Evolutionary conservation across 2,329 filamentous ascomycete species (phyloP).

Genomic region (Aspergillus tamarii): DNA sequence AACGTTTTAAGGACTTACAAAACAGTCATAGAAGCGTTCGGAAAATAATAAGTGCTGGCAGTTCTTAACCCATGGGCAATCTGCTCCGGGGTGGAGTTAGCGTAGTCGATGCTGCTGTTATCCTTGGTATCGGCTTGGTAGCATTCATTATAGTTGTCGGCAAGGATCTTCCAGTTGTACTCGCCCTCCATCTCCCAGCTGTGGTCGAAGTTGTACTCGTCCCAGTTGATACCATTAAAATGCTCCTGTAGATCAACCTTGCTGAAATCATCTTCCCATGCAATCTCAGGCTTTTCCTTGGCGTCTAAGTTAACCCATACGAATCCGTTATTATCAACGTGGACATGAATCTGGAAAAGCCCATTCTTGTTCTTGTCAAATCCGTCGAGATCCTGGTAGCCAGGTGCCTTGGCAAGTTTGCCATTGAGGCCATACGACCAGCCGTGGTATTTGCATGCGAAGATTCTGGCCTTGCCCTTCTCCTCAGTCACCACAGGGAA

Average conservation of each 20-base stretch:
- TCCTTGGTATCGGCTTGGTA: constrained; percentile 50
- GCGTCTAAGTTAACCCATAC: constrained; percentile 63
- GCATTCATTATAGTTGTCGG: constrained; percentile 65
- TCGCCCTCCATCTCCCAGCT: constrained; percentile 60
- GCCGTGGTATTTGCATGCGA: constrained; percentile 63
- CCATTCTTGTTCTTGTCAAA: constrained; percentile 60
- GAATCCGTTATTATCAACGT: constrained; percentile 58
- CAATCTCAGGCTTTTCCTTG: constrained; percentile 48
- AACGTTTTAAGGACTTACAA: constrained; percentile 28
- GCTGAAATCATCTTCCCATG: constrained; percentile 58
- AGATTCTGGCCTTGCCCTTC: constrained; percentile 53
- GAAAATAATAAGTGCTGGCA: constrained; percentile 40
- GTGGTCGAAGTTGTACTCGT: constrained; percentile 61
- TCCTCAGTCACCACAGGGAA: constrained; percentile 58
- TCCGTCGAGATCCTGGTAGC: constrained; percentile 57
- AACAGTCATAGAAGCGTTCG: constrained; percentile 38
- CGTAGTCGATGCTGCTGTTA: constrained; percentile 55
- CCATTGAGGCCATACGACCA: constrained; percentile 63
- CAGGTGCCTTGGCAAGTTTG: constrained; percentile 61
- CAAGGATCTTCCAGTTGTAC: constrained; percentile 64
- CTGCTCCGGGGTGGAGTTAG: constrained; percentile 50
- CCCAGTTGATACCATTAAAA: constrained; percentile 53
- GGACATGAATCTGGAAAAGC: constrained; percentile 58
- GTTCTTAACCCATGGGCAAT: constrained; percentile 47
- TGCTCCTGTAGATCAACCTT: constrained; percentile 52